Evolutionary conservation across 1,139 yeast genomes (phyloP).

Genomic region (Trichomonascaceae sp.): DNA sequence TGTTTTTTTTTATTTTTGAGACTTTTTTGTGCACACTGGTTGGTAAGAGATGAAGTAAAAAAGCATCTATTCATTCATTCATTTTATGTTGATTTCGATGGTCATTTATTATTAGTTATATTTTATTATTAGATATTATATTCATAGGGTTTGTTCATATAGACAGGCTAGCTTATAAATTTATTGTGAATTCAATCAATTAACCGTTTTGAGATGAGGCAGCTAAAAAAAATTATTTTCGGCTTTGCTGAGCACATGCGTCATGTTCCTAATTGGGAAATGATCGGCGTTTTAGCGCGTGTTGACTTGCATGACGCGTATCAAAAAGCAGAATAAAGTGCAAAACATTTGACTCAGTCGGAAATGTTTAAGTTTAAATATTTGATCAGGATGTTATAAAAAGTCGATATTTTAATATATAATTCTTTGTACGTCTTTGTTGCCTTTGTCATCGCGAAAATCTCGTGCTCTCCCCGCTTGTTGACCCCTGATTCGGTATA

Average conservation of each 20-base stretch:
- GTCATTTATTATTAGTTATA: neutral
- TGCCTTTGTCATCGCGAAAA: neutral
- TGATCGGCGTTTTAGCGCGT: neutral
- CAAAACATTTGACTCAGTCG: neutral
- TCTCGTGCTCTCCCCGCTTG: neutral
- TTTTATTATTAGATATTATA: neutral
- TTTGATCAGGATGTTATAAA: neutral
- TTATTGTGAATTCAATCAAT: neutral
- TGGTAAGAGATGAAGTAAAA: neutral
- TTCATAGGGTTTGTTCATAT: neutral
- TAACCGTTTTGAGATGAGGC: neutral
- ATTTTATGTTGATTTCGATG: neutral
- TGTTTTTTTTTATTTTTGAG: neutral
- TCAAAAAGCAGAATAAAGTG: neutral
- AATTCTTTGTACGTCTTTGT: neutral
- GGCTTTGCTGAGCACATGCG: neutral
- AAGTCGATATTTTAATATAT: neutral
- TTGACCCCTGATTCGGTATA: neutral
- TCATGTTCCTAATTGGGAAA: neutral
- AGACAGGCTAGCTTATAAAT: neutral
- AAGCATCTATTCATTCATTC: neutral
- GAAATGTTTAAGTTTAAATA: too few relatives aligned
- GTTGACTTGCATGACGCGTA: neutral
- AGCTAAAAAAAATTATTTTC: neutral
- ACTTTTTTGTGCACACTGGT: neutral